These are phyloP conservation scores for Cordyceps cicadae DNA, from an alignment of 2,329 filamentous ascomycete genomes.

Conservation along the genomic window DNA sequence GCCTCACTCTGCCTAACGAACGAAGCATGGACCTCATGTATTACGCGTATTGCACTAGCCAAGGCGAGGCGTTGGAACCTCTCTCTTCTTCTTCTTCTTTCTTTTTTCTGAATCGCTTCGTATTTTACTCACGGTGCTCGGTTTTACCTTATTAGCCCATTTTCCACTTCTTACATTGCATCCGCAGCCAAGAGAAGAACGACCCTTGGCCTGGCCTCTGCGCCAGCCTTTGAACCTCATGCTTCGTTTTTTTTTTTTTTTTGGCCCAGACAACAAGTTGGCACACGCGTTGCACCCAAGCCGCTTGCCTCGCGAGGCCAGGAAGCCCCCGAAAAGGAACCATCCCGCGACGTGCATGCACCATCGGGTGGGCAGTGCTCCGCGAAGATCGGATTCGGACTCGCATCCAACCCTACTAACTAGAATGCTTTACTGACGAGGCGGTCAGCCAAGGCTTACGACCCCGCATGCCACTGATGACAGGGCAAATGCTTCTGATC, in stretches of 20 bases:
- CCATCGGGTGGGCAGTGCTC: not conserved
- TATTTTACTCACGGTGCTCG: no score
- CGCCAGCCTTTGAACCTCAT: no score
- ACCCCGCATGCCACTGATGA: not conserved
- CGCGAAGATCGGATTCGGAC: conserved; percentile 4
- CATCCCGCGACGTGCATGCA: conserved; percentile 3
- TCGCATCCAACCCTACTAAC: not conserved
- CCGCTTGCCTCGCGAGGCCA: not conserved
- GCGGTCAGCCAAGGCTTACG: not conserved
- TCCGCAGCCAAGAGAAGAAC: not conserved
- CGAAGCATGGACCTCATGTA: not conserved
- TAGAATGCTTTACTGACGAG: not conserved
- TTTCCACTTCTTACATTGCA: not conserved
- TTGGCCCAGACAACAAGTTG: not conserved
- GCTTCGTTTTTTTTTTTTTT: not conserved
- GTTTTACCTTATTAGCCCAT: no score
- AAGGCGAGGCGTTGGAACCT: not conserved
- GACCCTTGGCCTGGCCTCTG: not conserved
- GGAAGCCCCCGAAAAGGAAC: not conserved
- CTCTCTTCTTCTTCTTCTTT: no score
- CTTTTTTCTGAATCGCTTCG: not conserved
- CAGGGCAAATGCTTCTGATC: not conserved
- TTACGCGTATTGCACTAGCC: conserved; percentile 7
- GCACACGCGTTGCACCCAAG: not conserved
- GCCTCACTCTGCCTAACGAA: not conserved